Evolutionary conservation across 129 eudicot genomes (phyloP).

Genomic region (Ambrosia trifida): DNA sequence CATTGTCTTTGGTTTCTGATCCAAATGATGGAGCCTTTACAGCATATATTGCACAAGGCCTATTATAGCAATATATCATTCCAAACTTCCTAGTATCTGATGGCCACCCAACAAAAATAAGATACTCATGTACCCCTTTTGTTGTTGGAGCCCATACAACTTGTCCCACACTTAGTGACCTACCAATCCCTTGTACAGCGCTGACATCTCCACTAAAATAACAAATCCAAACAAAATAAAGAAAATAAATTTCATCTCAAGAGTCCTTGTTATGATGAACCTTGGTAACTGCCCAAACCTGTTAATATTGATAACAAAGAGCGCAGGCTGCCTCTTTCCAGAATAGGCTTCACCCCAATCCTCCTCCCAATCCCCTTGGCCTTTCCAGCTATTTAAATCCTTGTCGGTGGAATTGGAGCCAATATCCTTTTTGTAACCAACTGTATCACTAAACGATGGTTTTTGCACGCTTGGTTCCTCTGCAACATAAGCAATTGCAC

Average conservation of each 20-base stretch:
- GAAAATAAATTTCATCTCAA: not conserved
- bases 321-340: slow-evolving; percentile 84
- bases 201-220: slow-evolving; percentile 85
- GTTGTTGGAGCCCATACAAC: slow-evolving; percentile 87
- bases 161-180: slow-evolving; percentile 86
- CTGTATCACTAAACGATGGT: slow-evolving; percentile 56
- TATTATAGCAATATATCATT: slow-evolving; percentile 79
- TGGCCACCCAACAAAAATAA: slow-evolving; percentile 97
- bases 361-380: slow-evolving; percentile 94
- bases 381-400: slow-evolving; percentile 90
- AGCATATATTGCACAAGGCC: slow-evolving; percentile 92
- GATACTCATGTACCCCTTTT: slow-evolving; percentile 51
- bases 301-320: slow-evolving; percentile 63
- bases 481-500: slow-evolving; percentile 85
- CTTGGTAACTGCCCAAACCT: slow-evolving; percentile 48
- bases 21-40: slow-evolving; percentile 57
- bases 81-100: slow-evolving; percentile 78
- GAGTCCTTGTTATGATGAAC: slow-evolving; percentile 19
- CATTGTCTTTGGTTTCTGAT: slow-evolving; percentile 42
- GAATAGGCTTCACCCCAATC: slow-evolving; percentile 96
- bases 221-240: not conserved
- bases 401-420: slow-evolving; percentile 57
- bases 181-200: slow-evolving; percentile 66
- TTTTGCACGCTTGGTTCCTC: slow-evolving; percentile 73
- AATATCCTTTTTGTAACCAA: slow-evolving; percentile 61